Base-by-base conservation (phyloP, 1,139 yeast genomes). In the Blastobotrys buckinghamii region DNA sequence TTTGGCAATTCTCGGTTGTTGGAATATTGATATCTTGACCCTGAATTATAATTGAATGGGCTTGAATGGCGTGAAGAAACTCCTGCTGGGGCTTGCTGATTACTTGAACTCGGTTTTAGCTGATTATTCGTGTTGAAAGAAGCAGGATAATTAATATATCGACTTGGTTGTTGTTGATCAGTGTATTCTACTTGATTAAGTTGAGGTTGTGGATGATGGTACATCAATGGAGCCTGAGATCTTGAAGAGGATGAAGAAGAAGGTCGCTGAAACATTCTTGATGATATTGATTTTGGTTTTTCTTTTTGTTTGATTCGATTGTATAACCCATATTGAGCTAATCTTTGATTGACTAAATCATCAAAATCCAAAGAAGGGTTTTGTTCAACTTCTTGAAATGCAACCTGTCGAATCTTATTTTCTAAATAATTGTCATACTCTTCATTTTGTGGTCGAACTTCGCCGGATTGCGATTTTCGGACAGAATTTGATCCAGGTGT, bases 301-400 rank as follows among this genome's bases (percentile, higher is more conserved):
- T 5, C 9, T n/a, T 16, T 16, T 37, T 37, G 9, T 20, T 20
- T 16, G 10, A 33, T 29, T 7, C 44, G 38, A 27, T 32, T 7
- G 2, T 16, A 39, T 9, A 42, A 34, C 5, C 45, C 45, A 26
- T 24, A 42, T 16, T 42, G 35, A 27, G 34, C 15, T 40, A 42
- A 26, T 27, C 45, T 33, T 22, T 42, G 40, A 12, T 19, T 39
- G 3, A 42, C 40, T 26, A 42, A 20, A 4, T n/a, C 19, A 7
- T 42, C 45, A 36, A 42, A 42, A 22, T 42, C 45, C 8, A 42
- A 6, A 5, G 8, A 7, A 6, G 45, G 45, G 16, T 42, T 19
- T 12, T 15, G 17, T 15, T 24, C 26, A 16, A 24, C 40, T 17
- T 42, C 40, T 9, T 24, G n/a, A 22, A 42, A 42, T 12, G 45